These are phyloP conservation scores for Halophytophthora batemanensis DNA, from an alignment of 352 stramenopile species.

Conservation along the genomic window DNA sequence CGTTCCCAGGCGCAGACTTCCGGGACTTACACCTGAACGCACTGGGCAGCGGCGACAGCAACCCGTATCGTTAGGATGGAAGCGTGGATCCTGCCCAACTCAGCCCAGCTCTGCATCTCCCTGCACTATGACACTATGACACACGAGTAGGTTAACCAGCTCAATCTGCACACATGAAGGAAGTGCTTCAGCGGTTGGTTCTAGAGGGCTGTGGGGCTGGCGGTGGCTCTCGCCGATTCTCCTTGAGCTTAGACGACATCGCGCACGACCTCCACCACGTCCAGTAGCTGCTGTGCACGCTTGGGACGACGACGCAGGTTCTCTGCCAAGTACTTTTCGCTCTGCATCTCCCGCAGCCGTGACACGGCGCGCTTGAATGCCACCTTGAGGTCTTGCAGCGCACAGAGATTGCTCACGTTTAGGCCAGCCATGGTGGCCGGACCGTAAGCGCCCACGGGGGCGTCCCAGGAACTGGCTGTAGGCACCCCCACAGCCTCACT, in stretches of 20 bases:
- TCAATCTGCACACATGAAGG: too few species aligned
- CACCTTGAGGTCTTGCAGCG: conserved; percentile 69
- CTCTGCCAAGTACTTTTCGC: conserved; percentile 56
- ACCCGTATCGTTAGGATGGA: conserved; percentile 12
- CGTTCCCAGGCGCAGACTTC: conserved; percentile 21
- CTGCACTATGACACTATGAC: too few species aligned
- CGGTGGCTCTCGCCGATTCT: too few species aligned
- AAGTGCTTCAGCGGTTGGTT: too few species aligned
- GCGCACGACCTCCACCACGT: conserved; percentile 23
- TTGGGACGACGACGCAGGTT: conserved; percentile 32
- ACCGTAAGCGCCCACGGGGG: conserved; percentile 50
- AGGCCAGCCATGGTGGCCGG: conserved; percentile 55
- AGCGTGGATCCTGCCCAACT: too few species aligned
- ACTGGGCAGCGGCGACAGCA: conserved; percentile 10
- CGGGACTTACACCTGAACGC: conserved; percentile 29
- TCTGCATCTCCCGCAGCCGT: conserved; percentile 86
- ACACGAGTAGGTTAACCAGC: too few species aligned
- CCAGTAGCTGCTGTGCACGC: conserved; percentile 16
- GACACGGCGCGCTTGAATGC: conserved; percentile 80
- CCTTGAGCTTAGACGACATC: background rate
- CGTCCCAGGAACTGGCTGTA: conserved; percentile 64
- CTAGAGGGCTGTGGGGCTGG: too few species aligned
- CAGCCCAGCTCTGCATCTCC: too few species aligned
- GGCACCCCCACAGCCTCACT: conserved; percentile 52
- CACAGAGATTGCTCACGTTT: conserved; percentile 59